These are phyloP conservation scores for Phytophthora idaei DNA, from an alignment of 352 stramenopile species.

Conservation along the genomic window DNA sequence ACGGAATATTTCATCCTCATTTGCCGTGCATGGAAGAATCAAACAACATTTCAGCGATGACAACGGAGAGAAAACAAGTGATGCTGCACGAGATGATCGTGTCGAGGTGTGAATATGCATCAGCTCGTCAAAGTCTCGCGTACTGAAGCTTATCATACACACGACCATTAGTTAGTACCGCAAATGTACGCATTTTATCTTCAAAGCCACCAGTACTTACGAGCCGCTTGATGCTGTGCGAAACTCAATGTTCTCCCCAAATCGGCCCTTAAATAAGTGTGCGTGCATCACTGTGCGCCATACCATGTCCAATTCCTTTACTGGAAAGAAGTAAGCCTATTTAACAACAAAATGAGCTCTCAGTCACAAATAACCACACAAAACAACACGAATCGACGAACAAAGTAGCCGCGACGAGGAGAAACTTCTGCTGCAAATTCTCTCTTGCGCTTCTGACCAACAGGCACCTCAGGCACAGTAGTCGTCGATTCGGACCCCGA, in stretches of 20 bases:
- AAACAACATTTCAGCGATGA: constrained; percentile 72
- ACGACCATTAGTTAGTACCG: constrained; percentile 2
- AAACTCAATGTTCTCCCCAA: constrained; percentile 71
- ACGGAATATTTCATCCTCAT: constrained; percentile 73
- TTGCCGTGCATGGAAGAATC: constrained; percentile 57
- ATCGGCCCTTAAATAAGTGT: constrained; percentile 61
- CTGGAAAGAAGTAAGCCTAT: constrained; percentile 61
- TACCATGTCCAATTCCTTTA: constrained; percentile 63
- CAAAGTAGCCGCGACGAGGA: constrained; percentile 39
- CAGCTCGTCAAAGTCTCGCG: constrained; percentile 79
- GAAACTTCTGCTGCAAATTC: neutral
- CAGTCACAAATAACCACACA: neutral
- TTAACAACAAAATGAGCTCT: neutral
- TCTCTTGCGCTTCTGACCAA: constrained; percentile 42
- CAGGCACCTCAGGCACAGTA: constrained; percentile 5
- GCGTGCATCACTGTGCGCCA: constrained; percentile 69
- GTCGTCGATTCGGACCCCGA: constrained; percentile 27
- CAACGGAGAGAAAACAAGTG: constrained; percentile 42
- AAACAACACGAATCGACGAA: constrained; percentile 21
- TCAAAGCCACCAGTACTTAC: constrained; percentile 34
- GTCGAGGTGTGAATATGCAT: constrained; percentile 70
- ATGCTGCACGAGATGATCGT: constrained; percentile 38
- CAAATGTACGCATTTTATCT: neutral
- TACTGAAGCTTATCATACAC: constrained; percentile 46
- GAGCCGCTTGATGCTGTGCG: constrained; percentile 54